Percentiles rank a stretch among this genome's conserved stretches.
These are phyloP conservation scores for Jimgerdemannia flammicorona DNA, from an alignment of 192 early-diverging fungal species.

Conservation along the genomic window DNA sequence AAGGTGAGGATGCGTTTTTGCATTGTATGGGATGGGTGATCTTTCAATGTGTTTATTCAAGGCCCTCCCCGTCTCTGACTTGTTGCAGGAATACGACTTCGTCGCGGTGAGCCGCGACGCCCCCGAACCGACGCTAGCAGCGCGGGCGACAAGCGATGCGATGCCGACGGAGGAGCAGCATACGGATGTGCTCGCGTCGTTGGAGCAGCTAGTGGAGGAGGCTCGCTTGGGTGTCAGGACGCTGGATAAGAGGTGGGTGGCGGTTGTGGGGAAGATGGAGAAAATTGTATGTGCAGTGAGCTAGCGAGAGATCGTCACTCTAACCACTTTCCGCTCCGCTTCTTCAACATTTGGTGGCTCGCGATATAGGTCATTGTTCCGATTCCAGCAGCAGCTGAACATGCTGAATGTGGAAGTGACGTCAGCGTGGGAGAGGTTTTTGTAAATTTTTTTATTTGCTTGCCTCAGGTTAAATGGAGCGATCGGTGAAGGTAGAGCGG, in stretches of 20 bases:
- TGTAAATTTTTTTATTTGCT: neutral
- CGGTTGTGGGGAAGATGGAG: neutral
- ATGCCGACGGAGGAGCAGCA: neutral
- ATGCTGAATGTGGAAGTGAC: neutral
- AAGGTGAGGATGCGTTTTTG: neutral
- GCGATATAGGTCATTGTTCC: neutral
- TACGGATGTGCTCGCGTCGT: neutral
- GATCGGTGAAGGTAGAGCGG: neutral
- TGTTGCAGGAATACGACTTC: too few relatives aligned
- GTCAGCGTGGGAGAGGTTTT: neutral
- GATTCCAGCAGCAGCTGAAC: neutral
- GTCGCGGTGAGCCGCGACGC: too few relatives aligned
- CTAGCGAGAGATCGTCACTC: neutral
- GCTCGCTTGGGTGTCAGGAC: neutral
- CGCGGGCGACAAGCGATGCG: neutral
- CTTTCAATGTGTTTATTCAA: neutral
- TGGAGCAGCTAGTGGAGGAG: neutral
- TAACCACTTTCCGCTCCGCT: neutral
- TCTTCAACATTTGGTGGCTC: too few relatives aligned
- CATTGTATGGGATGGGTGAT: too few relatives aligned
- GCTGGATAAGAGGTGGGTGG: neutral
- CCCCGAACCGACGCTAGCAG: neutral
- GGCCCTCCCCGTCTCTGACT: too few relatives aligned
- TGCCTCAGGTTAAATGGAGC: neutral
- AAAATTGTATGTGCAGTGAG: too few relatives aligned